Evolutionary conservation across 1,284 basidiomycete species (phyloP).

Genomic region (Malassezia psittaci): DNA sequence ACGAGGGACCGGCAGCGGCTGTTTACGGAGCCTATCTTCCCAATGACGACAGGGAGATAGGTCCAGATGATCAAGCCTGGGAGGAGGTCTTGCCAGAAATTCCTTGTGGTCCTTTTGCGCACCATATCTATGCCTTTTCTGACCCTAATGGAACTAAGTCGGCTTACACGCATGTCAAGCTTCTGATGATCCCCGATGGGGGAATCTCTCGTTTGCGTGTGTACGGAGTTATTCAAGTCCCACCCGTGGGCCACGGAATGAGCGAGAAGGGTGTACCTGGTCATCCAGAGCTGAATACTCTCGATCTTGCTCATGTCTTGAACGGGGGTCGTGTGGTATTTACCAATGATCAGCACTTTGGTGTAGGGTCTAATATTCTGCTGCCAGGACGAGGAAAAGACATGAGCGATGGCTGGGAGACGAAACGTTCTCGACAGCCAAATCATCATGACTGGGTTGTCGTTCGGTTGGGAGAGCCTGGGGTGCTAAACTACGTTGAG

Average conservation of each 20-base stretch:
- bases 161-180: conserved; percentile 70
- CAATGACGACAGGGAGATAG: conserved; percentile 3
- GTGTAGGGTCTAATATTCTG: conserved; percentile 78
- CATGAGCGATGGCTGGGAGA: conserved; percentile 99
- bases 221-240: conserved; percentile 35
- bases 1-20: conserved; percentile 55
- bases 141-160: conserved; percentile 44
- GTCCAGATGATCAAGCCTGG: conserved; percentile 21
- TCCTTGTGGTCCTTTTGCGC: conserved; percentile 61
- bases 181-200: conserved; percentile 93
- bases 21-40: conserved; percentile 30
- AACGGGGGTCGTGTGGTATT: conserved; percentile 72
- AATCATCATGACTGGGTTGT: conserved; percentile 84
- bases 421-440: conserved; percentile 68
- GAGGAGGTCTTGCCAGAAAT: conserved; percentile 26
- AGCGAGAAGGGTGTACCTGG: conserved; percentile 25
- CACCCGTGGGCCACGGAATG: conserved; percentile 45
- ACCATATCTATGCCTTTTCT: conserved; percentile 65
- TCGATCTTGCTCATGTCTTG: conserved; percentile 79
- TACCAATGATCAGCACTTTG: conserved; percentile 79
- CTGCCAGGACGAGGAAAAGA: conserved; percentile 76
- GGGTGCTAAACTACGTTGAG: conserved; percentile 66
- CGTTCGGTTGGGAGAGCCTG: conserved; percentile 61
- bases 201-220: conserved; percentile 55
- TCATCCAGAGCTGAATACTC: conserved; percentile 48